A percentile compares a stretch with the other conserved stretches of the same genome.
Conservation (phyloP, 345 rosid species). For the Diplotaxis tenuifolia region DNA sequence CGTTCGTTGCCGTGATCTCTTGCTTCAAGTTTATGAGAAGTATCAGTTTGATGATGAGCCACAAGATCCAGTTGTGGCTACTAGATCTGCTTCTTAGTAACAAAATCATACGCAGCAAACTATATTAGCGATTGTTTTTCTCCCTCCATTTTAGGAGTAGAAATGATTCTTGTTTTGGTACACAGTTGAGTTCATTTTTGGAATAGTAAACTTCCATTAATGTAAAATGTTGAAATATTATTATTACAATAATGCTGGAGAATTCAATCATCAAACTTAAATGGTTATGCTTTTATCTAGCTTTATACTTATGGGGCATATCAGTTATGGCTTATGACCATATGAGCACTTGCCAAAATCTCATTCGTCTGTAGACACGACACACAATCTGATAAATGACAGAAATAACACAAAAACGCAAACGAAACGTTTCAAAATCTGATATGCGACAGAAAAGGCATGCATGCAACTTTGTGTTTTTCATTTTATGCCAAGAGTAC, state of each 20-base stretch:
- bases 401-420: not conserved
- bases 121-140: not conserved
- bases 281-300: not conserved
- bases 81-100: constrained; percentile 38
- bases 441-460: constrained; percentile 1
- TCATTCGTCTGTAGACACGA: not conserved
- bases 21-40: constrained; percentile 50
- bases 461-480: constrained; percentile 6
- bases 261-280: constrained; percentile 20
- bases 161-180: constrained; percentile 22
- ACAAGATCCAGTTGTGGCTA: constrained; percentile 36
- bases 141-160: constrained; percentile 3
- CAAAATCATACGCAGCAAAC: not conserved
- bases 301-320: constrained; percentile 12
- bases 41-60: constrained; percentile 60
- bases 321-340: not conserved
- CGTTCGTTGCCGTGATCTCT: constrained; percentile 75
- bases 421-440: constrained; percentile 3
- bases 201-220: not conserved
- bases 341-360: constrained; percentile 14
- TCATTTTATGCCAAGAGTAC: not conserved
- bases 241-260: constrained; percentile 29
- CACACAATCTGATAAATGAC: not conserved
- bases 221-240: constrained; percentile 25
- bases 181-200: constrained; percentile 3